Evolutionary conservation across 2,329 filamentous ascomycete genomes (phyloP).

Genomic region (Stylonectria norvegica): DNA sequence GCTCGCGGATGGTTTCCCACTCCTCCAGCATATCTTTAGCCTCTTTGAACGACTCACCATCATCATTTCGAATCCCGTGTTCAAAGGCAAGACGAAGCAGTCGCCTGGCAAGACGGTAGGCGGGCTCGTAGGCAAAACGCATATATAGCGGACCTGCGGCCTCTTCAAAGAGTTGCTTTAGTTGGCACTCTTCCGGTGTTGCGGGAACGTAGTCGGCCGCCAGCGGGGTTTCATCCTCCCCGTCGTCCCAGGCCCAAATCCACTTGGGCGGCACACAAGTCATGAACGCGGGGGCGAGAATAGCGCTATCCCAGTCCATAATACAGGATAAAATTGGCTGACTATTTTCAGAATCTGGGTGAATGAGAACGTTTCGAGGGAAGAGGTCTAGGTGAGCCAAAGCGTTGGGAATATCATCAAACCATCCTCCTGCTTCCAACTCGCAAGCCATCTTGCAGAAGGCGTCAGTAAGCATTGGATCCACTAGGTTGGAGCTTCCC

Average conservation of each 20-base stretch:
- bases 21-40: neutral
- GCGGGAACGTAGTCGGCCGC: neutral
- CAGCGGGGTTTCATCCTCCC: slow-evolving; percentile 1
- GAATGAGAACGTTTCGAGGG: neutral
- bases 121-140: neutral
- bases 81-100: neutral
- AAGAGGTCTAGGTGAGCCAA: slow-evolving; percentile 1
- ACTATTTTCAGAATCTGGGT: neutral
- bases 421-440: neutral
- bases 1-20: no score
- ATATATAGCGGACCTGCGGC: neutral
- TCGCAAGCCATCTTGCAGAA: neutral
- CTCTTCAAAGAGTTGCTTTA: neutral
- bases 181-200: neutral
- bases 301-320: slow-evolving; percentile 4
- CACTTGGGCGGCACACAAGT: slow-evolving; percentile 1
- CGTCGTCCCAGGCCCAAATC: slow-evolving; percentile 3
- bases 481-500: no score
- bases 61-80: neutral
- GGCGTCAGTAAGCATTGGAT: no score
- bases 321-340: neutral
- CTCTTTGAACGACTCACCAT: neutral
- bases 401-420: neutral
- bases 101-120: neutral
- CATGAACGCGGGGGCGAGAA: slow-evolving; percentile 1